Evolutionary conservation across 1,284 basidiomycete genomes (phyloP).

Genomic region (Vanrija humicola): DNA sequence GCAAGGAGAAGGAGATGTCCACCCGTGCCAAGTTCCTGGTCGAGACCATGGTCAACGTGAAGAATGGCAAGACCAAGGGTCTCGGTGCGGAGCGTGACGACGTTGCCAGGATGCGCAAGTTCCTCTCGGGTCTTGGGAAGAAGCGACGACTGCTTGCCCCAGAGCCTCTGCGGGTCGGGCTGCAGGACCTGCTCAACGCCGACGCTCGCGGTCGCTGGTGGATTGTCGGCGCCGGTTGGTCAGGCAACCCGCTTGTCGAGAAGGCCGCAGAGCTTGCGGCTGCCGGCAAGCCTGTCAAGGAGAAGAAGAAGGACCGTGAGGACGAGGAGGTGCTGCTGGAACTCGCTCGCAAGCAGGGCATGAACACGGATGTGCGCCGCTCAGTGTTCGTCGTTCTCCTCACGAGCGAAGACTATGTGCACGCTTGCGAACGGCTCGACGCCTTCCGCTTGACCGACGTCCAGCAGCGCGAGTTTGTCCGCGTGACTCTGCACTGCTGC

Average conservation of each 20-base stretch:
- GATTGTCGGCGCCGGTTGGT: constrained; percentile 96
- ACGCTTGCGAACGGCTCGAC: constrained; percentile 81
- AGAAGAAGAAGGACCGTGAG: constrained; percentile 20
- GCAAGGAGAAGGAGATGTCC: constrained; percentile 60
- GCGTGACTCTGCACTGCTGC: constrained; percentile 88
- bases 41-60: constrained; percentile 81
- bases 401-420: constrained; percentile 93
- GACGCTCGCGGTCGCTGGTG: constrained; percentile 96
- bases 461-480: constrained; percentile 90
- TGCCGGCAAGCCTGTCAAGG: constrained; percentile 4
- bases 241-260: constrained; percentile 80
- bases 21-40: constrained; percentile 77
- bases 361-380: constrained; percentile 95
- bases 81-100: constrained; percentile 56
- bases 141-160: constrained; percentile 70
- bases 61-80: constrained; percentile 81
- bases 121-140: constrained; percentile 68
- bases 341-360: constrained; percentile 87
- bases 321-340: constrained; percentile 61
- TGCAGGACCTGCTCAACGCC: constrained; percentile 79
- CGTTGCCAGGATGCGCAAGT: constrained; percentile 74
- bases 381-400: constrained; percentile 89
- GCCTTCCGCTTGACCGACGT: constrained; percentile 80
- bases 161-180: constrained; percentile 75
- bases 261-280: constrained; percentile 20